These are phyloP conservation scores for Diversispora epigaea DNA, from an alignment of 192 early-diverging fungal species.

Conservation along the genomic window DNA sequence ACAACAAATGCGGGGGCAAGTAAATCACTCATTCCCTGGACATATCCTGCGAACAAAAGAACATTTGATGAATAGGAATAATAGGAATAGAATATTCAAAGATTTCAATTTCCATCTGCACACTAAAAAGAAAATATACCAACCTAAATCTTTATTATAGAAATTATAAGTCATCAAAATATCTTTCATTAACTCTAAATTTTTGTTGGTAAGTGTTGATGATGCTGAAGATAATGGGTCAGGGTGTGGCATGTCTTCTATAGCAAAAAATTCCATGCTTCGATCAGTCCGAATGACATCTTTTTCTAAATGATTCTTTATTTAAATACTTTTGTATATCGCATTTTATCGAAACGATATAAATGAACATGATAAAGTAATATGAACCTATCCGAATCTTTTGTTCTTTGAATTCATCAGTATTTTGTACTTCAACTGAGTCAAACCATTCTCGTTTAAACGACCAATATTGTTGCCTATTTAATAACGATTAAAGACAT, in stretches of 20 bases:
- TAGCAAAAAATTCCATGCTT: slow-evolving; percentile 76
- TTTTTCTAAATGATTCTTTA: slow-evolving; percentile 65
- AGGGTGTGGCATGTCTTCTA: slow-evolving; percentile 59
- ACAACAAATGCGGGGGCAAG: slow-evolving; percentile 86
- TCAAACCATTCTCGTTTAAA: slow-evolving; percentile 69
- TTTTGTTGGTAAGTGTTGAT: slow-evolving; percentile 57
- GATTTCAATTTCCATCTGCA: not conserved
- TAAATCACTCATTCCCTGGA: slow-evolving; percentile 98
- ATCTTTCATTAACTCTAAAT: slow-evolving; percentile 86
- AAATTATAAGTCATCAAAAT: slow-evolving; percentile 91
- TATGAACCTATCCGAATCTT: slow-evolving; percentile 60
- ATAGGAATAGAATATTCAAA: not conserved
- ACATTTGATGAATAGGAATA: not conserved
- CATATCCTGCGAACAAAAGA: slow-evolving; percentile 63
- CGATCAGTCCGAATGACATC: slow-evolving; percentile 97
- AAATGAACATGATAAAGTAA: not conserved
- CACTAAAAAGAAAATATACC: slow-evolving; percentile 13
- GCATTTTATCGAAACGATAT: not conserved
- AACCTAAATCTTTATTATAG: slow-evolving; percentile 73
- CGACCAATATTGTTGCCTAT: slow-evolving; percentile 61
- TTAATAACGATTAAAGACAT: not conserved
- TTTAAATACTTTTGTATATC: not conserved
- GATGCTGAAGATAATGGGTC: slow-evolving; percentile 36
- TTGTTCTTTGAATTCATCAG: slow-evolving; percentile 68
- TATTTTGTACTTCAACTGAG: slow-evolving; percentile 53